Base-by-base conservation (phyloP, 306 rosid genomes). In the Cucurbita pepo region DNA sequence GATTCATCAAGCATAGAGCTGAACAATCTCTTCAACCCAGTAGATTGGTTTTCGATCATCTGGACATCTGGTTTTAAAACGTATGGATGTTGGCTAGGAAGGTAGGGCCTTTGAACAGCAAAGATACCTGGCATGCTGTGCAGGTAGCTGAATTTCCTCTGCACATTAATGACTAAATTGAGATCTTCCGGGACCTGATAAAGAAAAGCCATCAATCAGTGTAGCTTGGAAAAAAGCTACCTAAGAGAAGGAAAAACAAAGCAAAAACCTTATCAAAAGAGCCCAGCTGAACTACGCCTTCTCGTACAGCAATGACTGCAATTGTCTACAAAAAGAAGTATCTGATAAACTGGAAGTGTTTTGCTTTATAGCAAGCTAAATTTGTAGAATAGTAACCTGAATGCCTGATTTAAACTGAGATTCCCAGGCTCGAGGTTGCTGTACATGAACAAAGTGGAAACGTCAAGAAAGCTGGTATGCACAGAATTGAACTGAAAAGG, bases 361-460 rank as follows among this genome's bases (percentile, higher is more conserved):
- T 80, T 22, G 22, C 59, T 34, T 34, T 36, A 18, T 12, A 11
- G 19, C 51, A 37, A 55, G 59, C 56, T 44, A 19, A 22, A 37
- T 76, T 61, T 82, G 74, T 76, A 73, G 67, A 54, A 43, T 56
- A 77, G 86, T 73, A 74, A 90, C 96, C 91, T 91, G 91, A 80
- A 93, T 90, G 52, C 98, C 98, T 56, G 96, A 85, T 75, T 79
- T 83, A 85, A 90, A 90, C 75, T 93, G 97, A 84, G 77, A 78
- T 47, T 85, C 90, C 98, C 96, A 93, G 18, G 96, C 96, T 56
- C 83, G 83, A 72, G 98, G 98, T 81, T 87, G 90, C 98, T 93
- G 81, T 53, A 30, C 38, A 36, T 56, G 57, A 74, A 38, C 25
- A 77, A 38, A 73, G 19, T 52, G 57, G 50, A 59, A 36, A 3